Evolutionary conservation across 129 eudicot genomes (phyloP), one percentile per base, ranked within the genome.

Genomic region (Silybum marianum): DNA sequence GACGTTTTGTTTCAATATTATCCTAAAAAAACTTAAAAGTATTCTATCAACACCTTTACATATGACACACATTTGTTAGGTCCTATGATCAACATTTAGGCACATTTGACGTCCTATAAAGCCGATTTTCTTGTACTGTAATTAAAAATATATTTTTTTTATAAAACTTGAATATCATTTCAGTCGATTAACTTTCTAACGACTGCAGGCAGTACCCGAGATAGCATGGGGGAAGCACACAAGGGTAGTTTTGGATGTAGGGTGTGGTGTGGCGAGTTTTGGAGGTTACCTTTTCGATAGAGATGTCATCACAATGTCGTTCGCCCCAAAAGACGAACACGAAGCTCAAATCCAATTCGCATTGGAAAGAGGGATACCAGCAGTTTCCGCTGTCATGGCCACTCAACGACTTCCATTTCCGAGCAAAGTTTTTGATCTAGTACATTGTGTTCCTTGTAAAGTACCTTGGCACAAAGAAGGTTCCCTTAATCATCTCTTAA

Each of bases 401-500:
- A 72, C 90, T 74, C 89, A 88, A 77, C 86, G 97, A 67, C 88
- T 93, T 77, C 91, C 90, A 14, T 91, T 91, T 84, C 95, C 97
- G 1, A 76, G 93, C 75, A 69, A 86, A 62, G 93, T 87, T 16
- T 93, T 91, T 76, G 98, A 93, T 78, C 70, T 90, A 8, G 93
- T 93, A 60, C 97, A 93, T 80, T 93, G 98, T 73, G 93, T 91
- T 25, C 93, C 90, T 73, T 91, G 97, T 80, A 85, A 87, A 84
- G 97, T 93, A 67, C 97, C 97, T 34, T 93, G 97, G 97, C 97
- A 91, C 73, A 87, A 80, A 42, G 92, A 94, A 80, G 97, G 96
- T 90, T 69, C 65, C 54, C 18, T 4, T n/a, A 24, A 22, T 3
- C 68, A 51, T 68, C 32, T 66, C 23, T 58, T 28, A 28, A 28